Evolutionary conservation across 1,284 basidiomycete species (phyloP), one percentile per base, ranked within the genome.

Genomic region (Stygiomarasmius scandens): DNA sequence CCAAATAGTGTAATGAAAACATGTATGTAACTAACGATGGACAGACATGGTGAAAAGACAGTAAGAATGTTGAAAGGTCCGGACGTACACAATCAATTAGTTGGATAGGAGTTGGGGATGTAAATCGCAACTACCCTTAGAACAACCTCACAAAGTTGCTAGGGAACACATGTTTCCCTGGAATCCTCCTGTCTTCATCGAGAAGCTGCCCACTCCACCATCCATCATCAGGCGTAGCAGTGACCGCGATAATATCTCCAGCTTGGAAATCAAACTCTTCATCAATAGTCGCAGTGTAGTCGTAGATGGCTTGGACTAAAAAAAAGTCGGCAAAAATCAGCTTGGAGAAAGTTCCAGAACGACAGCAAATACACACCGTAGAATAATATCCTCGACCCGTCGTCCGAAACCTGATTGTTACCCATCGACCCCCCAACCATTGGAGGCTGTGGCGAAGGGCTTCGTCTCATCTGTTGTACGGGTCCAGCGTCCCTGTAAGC

Each of bases 241-340:
- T 96, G 5, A 97, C 94, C 6, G 94, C 95, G 66, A 97, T 96
- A 61, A 97, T 90, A 72, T 97, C 95, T 8, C 90, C 92, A 19
- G 87, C 80, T 67, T 95, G 92, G 83, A 97, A 96, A 70, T 94
- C 91, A 71, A 96, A 92, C 71, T 96, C 93, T 70, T 95, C 92
- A 1, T 90, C 86, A 58, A 92, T 92, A 19, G 90, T 88, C 22
- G 95, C 95, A 14, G 77, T 74, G 67, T 98, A 98, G 70, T 57
- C 55, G 29, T 57, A 57, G 22, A 57, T 4, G 23, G 49, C 55
- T 52, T 57, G 55, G 9, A 57, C 55, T 56, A 29, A 12, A 24
- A 54, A 38, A 38, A 22, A 6, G 96, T 71, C 69, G 88, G 84
- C 16, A 92, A 92, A 54, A 86, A 96, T 1, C 93, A 94, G 66